Percentiles rank a stretch among this genome's conserved stretches.
Conservation (phyloP, 306 rosid species). For the Macrotyloma uniflorum region DNA sequence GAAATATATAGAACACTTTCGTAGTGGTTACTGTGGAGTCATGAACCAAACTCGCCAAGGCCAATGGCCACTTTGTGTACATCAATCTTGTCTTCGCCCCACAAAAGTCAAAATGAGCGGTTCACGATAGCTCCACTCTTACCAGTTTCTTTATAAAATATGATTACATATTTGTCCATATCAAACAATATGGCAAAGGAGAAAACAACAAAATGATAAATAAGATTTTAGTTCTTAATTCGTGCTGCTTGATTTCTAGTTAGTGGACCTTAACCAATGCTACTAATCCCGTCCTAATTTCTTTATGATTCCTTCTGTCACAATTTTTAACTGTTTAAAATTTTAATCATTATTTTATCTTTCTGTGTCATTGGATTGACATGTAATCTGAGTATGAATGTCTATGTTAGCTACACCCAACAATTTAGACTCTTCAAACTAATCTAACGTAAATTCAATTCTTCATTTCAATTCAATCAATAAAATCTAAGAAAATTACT, state of each 20-base stretch:
- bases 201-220: slow-evolving; percentile 1
- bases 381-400: neutral
- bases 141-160: slow-evolving; percentile 30
- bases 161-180: slow-evolving; percentile 21
- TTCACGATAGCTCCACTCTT: slow-evolving; percentile 37
- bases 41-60: slow-evolving; percentile 31
- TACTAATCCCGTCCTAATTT: neutral
- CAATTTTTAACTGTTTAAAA: neutral
- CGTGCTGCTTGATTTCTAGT: slow-evolving; percentile 28
- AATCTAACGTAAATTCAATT: neutral
- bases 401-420: neutral
- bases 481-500: neutral
- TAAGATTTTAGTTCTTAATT: neutral
- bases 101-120: slow-evolving; percentile 39
- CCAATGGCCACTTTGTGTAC: slow-evolving; percentile 11
- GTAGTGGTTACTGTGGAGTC: slow-evolving; percentile 37
- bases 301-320: neutral
- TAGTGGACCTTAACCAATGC: slow-evolving; percentile 23
- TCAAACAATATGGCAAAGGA: slow-evolving; percentile 5
- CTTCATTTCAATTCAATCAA: neutral
- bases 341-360: slow-evolving; percentile 27
- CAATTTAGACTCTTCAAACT: neutral
- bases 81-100: slow-evolving; percentile 22
- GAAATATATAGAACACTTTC: slow-evolving; percentile 7
- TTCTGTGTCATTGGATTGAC: slow-evolving; percentile 14